Conservation (phyloP, 805 yeast genomes). For the Ogataea henricii region DNA sequence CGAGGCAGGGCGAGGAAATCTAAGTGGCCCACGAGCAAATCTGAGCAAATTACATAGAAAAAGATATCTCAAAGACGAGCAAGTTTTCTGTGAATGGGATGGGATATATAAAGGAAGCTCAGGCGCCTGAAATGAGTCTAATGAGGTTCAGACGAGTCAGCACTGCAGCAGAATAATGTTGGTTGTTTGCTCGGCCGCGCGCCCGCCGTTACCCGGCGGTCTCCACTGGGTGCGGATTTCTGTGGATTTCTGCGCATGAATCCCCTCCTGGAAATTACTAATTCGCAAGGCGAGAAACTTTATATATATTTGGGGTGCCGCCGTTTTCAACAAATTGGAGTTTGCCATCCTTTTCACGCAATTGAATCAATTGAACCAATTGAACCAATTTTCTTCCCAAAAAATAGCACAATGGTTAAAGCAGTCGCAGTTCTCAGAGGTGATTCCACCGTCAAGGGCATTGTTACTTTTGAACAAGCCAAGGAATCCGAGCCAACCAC, state of each 20-base stretch:
- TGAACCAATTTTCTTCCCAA: background rate
- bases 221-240: background rate
- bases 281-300: background rate
- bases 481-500: conserved; percentile 82
- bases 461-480: conserved; percentile 83
- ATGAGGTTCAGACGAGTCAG: too few species aligned
- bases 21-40: too few species aligned
- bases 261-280: background rate
- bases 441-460: conserved; percentile 85
- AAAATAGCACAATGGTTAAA: conserved; percentile 51
- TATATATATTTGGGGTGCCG: background rate
- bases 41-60: too few species aligned
- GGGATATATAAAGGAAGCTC: background rate
- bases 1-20: background rate
- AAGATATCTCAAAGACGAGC: too few species aligned
- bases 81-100: background rate
- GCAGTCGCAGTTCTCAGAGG: conserved; percentile 96
- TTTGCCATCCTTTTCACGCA: background rate
- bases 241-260: background rate
- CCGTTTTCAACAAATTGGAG: background rate
- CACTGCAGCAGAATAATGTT: too few species aligned
- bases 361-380: background rate
- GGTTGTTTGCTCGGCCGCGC: background rate
- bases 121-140: background rate
- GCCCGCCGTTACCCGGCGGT: background rate